phyloP scores from a whole-genome alignment of 805 yeast genomes.

The Cyberlindnera veronae region DNA sequence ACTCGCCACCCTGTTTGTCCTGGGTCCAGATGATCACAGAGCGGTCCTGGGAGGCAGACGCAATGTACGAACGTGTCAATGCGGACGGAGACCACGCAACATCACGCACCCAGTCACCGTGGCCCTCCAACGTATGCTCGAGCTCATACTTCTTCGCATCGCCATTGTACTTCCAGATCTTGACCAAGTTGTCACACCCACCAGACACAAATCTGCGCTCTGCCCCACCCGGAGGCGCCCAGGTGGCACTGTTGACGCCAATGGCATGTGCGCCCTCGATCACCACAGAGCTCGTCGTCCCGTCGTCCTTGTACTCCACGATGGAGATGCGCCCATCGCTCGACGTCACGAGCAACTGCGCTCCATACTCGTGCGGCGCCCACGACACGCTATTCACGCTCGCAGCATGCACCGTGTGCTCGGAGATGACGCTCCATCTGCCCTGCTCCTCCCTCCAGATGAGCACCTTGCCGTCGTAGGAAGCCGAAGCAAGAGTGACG shows the following conservation, averaged over 20 bases:
- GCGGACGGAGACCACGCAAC: slow-evolving; percentile 97
- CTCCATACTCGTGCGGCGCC: slow-evolving; percentile 98
- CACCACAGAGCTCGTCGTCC: slow-evolving; percentile 57
- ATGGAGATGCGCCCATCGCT: slow-evolving; percentile 92
- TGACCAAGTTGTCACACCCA: slow-evolving; percentile 92
- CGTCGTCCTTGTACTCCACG: slow-evolving; percentile 88
- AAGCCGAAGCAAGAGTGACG: slow-evolving; percentile 87
- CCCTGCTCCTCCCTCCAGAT: slow-evolving; percentile 92
- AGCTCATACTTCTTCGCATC: slow-evolving; percentile 56
- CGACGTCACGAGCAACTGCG: slow-evolving; percentile 83
- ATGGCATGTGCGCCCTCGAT: slow-evolving; percentile 76
- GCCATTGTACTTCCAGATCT: slow-evolving; percentile 75
- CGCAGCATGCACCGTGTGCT: slow-evolving; percentile 86
- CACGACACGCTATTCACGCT: slow-evolving; percentile 91
- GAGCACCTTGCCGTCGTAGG: slow-evolving; percentile 91
- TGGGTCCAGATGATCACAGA: slow-evolving; percentile 95
- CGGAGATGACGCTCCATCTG: slow-evolving; percentile 79
- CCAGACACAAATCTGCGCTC: slow-evolving; percentile 84
- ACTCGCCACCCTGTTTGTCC: slow-evolving; percentile 56
- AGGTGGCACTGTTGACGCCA: slow-evolving; percentile 91
- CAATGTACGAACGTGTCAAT: slow-evolving; percentile 82
- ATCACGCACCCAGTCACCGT: slow-evolving; percentile 97
- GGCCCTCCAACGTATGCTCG: slow-evolving; percentile 83
- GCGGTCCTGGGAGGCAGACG: slow-evolving; percentile 95
- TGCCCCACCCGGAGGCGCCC: slow-evolving; percentile 72